phyloP scores from a whole-genome alignment of 1,284 basidiomycete genomes.

The Mycena sp. region DNA sequence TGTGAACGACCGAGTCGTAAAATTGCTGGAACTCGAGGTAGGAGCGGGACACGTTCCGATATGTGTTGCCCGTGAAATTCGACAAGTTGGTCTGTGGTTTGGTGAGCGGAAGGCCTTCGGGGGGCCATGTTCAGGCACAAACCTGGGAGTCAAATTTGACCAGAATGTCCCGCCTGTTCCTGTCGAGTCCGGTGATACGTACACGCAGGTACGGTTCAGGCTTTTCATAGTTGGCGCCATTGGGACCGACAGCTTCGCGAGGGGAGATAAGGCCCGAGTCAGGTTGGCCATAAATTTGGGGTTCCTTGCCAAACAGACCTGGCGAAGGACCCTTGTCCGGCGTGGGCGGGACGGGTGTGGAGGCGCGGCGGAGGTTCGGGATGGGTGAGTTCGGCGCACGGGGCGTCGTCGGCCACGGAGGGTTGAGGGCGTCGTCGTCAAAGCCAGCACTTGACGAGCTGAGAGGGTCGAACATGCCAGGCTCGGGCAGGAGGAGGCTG shows the following conservation, averaged over 20 bases:
- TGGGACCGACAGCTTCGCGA: slow-evolving; percentile 64
- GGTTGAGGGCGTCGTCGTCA: slow-evolving; percentile 51
- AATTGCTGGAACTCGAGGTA: slow-evolving; percentile 94
- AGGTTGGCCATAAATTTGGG: slow-evolving; percentile 85
- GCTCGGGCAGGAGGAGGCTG: not conserved
- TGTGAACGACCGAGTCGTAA: slow-evolving; percentile 85
- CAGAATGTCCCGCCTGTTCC: slow-evolving; percentile 92
- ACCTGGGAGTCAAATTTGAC: slow-evolving; percentile 95
- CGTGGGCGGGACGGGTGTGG: slow-evolving; percentile 52
- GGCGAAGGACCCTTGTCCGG: slow-evolving; percentile 59
- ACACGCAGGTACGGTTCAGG: slow-evolving; percentile 86
- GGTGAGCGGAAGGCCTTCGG: not conserved
- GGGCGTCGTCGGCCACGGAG: slow-evolving; percentile 71
- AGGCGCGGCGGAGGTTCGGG: slow-evolving; percentile 60
- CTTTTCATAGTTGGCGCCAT: slow-evolving; percentile 77
- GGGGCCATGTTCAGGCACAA: slow-evolving; percentile 35
- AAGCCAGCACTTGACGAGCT: slow-evolving; percentile 53
- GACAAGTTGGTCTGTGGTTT: slow-evolving; percentile 86
- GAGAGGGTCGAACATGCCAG: slow-evolving; percentile 60
- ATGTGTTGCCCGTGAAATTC: slow-evolving; percentile 88
- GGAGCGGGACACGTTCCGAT: slow-evolving; percentile 91
- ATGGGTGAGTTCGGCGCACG: slow-evolving; percentile 60
- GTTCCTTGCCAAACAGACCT: slow-evolving; percentile 77
- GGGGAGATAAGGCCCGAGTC: slow-evolving; percentile 84
- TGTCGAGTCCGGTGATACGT: slow-evolving; percentile 88